phyloP scores from a whole-genome alignment of 495 filamentous ascomycete species.

The Pseudotulostoma volvatum region DNA sequence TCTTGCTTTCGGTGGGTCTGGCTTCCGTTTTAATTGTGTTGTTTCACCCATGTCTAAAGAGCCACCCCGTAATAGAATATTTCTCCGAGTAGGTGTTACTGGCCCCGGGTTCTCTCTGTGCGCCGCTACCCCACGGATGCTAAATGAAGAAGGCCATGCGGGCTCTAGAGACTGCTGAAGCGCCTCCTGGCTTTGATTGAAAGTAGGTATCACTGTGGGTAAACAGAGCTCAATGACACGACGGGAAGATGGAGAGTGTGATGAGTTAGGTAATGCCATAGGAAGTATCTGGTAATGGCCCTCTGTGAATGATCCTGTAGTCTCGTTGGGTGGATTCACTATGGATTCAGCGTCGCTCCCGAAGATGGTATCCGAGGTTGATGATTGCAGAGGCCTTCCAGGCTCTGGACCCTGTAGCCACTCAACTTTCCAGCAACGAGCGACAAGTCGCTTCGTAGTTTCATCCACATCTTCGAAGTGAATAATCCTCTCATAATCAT shows the following conservation, averaged over 20 bases:
- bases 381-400: too few species aligned
- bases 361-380: too few species aligned
- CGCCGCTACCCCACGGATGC: conserved; percentile 60
- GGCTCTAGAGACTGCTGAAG: conserved; percentile 33
- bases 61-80: conserved; percentile 1
- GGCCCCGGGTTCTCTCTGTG: conserved; percentile 75
- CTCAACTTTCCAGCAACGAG: conserved; percentile 62
- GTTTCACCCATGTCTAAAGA: background rate
- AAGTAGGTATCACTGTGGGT: background rate
- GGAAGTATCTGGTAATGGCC: background rate
- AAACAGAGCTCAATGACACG: background rate
- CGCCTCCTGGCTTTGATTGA: conserved; percentile 2
- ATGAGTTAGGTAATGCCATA: background rate
- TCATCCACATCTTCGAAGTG: conserved; percentile 88
- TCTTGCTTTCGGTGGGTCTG: conserved; percentile 20
- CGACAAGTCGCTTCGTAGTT: conserved; percentile 71
- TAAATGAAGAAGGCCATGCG: conserved; percentile 36
- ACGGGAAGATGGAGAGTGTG: background rate
- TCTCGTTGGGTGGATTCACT: conserved; percentile 1
- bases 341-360: too few species aligned
- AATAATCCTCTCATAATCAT: conserved; percentile 32
- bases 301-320: conserved; percentile 1
- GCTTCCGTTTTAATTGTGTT: conserved; percentile 2
- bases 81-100: conserved; percentile 57
- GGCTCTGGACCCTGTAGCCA: conserved; percentile 49